Evolutionary conservation across 2,329 filamentous ascomycete genomes (phyloP).

Genomic region (Claviceps monticola): DNA sequence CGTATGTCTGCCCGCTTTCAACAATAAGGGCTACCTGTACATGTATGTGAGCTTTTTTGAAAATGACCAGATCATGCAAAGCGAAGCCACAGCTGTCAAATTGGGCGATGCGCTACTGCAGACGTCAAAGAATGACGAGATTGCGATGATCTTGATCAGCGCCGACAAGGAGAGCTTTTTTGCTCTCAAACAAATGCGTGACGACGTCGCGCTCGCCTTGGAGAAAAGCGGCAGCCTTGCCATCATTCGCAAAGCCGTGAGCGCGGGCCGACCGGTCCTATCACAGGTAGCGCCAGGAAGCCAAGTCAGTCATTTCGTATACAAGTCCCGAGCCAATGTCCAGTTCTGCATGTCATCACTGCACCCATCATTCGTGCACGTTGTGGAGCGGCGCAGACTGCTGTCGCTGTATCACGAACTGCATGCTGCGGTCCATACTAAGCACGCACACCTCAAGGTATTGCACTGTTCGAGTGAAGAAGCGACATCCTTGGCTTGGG

Average conservation of each 20-base stretch:
- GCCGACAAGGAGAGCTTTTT: constrained; percentile 90
- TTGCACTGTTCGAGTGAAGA: constrained; percentile 66
- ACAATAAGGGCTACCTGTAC: constrained; percentile 90
- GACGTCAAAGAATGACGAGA: constrained; percentile 50
- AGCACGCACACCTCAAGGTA: constrained; percentile 73
- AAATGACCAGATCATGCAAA: constrained; percentile 19
- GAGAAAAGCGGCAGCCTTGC: constrained; percentile 61
- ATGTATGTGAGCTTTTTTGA: constrained; percentile 98
- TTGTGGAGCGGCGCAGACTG: constrained; percentile 53
- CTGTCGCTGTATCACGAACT: constrained; percentile 77
- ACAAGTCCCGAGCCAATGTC: constrained; percentile 88
- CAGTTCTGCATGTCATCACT: constrained; percentile 89
- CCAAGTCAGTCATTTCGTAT: constrained; percentile 79
- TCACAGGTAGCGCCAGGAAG: constrained; percentile 69
- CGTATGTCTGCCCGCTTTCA: constrained; percentile 89
- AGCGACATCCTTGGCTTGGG: constrained; percentile 74
- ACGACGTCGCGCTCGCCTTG: constrained; percentile 52
- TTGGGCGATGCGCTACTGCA: constrained; percentile 39
- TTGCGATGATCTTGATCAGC: constrained; percentile 89
- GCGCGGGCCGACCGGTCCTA: constrained; percentile 54
- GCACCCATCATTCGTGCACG: constrained; percentile 46
- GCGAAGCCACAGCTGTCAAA: constrained; percentile 27
- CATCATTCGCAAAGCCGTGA: constrained; percentile 58
- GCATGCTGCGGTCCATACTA: constrained; percentile 73
- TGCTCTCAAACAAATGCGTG: constrained; percentile 61